phyloP scores from a whole-genome alignment of 148 eudicot species.

The Rhododendron williamsianum region DNA sequence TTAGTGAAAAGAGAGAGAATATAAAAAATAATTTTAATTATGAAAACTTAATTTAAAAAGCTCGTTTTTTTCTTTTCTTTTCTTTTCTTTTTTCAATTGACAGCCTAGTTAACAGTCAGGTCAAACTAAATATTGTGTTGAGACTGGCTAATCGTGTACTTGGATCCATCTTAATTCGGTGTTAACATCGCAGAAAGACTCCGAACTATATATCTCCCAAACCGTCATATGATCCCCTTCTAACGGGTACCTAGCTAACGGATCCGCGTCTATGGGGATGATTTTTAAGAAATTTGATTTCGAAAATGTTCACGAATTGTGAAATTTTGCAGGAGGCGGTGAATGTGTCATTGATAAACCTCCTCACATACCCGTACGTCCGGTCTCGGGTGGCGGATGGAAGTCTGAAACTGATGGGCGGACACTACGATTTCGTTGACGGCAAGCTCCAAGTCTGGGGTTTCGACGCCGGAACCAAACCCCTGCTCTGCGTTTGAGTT shows the following conservation, averaged over 20 bases:
- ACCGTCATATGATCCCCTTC: too few species aligned
- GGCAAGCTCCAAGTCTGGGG: background rate
- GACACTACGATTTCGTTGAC: background rate
- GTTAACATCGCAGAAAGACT: too few species aligned
- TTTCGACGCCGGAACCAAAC: background rate
- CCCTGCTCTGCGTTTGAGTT: background rate
- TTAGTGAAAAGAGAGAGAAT: background rate
- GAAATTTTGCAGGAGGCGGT: conserved; percentile 8
- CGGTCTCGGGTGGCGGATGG: background rate
- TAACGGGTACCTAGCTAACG: too few species aligned
- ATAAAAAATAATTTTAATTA: background rate
- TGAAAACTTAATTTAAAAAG: background rate
- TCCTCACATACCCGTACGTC: conserved; percentile 4
- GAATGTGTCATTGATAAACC: conserved; percentile 6
- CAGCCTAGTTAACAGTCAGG: background rate
- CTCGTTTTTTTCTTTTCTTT: too few species aligned
- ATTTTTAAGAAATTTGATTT: too few species aligned
- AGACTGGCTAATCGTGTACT: too few species aligned
- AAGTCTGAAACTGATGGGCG: conserved; percentile 1
- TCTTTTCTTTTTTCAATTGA: background rate
- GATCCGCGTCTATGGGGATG: too few species aligned
- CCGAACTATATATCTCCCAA: too few species aligned
- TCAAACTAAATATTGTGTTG: too few species aligned
- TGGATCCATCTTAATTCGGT: too few species aligned
- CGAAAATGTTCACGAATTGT: background rate